Base-by-base conservation (phyloP, 2,329 filamentous ascomycete species). In the Cercospora sp. region DNA sequence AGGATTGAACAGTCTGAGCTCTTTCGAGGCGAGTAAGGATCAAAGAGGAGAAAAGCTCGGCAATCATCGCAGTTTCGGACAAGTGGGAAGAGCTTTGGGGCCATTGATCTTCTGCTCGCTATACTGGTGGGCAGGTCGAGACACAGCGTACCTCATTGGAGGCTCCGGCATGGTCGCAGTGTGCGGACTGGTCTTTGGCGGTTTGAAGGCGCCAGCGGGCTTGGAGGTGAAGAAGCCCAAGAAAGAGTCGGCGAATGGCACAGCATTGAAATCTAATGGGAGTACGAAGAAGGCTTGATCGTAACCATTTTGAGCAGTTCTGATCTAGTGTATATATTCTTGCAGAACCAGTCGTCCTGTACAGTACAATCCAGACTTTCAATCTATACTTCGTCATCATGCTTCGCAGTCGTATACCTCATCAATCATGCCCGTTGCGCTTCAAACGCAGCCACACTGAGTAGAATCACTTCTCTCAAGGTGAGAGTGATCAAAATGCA, bases 121-220 rank as follows among this genome's bases (percentile, higher is more conserved):
- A 65, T 99, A 99, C 82, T 99, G 95, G 95, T 99, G 95, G 95
- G 94, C 93, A 6, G 95, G 95, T 0, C 85, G 95, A 58, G 91
- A 96, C 77, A 85, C 89, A 10, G 95, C 95, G 2, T 99, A 98
- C 79, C 85, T 84, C 1, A 85, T 93, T 74, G 95, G 95, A 3
- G 91, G 92, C 0, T 84, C 87, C 12, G 93, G 93, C 5, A 97
- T 98, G 83, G 80, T 91, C 5, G 87, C 84, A 1, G 94, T 98
- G 10, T 86, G 87, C 55, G 85, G 84, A 10, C 80, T 93, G 26
- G 92, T 91, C 0, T 91, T 97, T 78, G 85, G 87, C 20, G 87
- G 86, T 0, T 80, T 97, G 70, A 92, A 90, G 81, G 84, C 89
- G 20, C 91, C 91, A 3, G 70, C 72, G 59, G 71, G 70, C 8